A percentile compares a stretch with the other conserved stretches of the same genome.
These are phyloP conservation scores for Blastocladiella britannica DNA, from an alignment of 192 early-diverging fungal species.

Conservation along the genomic window DNA sequence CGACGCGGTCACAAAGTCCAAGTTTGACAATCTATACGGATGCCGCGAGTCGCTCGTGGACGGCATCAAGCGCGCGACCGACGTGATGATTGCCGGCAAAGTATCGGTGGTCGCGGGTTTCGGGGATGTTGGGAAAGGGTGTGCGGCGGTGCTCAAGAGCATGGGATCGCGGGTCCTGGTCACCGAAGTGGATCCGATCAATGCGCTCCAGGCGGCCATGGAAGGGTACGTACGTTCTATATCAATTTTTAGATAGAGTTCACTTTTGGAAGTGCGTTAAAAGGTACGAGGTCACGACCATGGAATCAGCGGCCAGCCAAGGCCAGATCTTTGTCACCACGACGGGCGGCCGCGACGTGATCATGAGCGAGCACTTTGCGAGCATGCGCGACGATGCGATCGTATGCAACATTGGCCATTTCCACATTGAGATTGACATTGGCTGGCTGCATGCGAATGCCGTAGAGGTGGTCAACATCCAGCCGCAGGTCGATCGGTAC, in stretches of 20 bases:
- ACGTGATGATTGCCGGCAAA: constrained; percentile 99
- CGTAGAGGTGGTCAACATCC: constrained; percentile 72
- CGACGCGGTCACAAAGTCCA: constrained; percentile 98
- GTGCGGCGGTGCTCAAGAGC: constrained; percentile 85
- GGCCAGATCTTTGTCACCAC: constrained; percentile 97
- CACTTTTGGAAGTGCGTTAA: not conserved
- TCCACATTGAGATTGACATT: constrained; percentile 96
- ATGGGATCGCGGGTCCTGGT: constrained; percentile 97
- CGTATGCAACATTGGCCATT: constrained; percentile 99
- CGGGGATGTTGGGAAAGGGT: constrained; percentile 99
- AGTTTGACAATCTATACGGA: constrained; percentile 99
- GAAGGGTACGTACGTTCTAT: constrained; percentile 47
- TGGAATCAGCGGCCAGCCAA: constrained; percentile 79
- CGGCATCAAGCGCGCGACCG: constrained; percentile 99
- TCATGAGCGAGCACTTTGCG: constrained; percentile 76
- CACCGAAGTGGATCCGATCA: constrained; percentile 98
- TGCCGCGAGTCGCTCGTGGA: constrained; percentile 98
- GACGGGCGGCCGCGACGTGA: constrained; percentile 97
- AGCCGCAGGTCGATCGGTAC: constrained; percentile 97
- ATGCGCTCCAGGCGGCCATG: constrained; percentile 97
- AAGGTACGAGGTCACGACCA: constrained; percentile 92
- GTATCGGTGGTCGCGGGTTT: constrained; percentile 93
- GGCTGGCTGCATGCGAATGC: constrained; percentile 95
- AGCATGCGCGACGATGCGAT: constrained; percentile 96
- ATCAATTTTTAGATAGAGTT: not conserved